Evolutionary conservation across 2,329 filamentous ascomycete genomes (phyloP).

Genomic region (Thelonectria blattea): DNA sequence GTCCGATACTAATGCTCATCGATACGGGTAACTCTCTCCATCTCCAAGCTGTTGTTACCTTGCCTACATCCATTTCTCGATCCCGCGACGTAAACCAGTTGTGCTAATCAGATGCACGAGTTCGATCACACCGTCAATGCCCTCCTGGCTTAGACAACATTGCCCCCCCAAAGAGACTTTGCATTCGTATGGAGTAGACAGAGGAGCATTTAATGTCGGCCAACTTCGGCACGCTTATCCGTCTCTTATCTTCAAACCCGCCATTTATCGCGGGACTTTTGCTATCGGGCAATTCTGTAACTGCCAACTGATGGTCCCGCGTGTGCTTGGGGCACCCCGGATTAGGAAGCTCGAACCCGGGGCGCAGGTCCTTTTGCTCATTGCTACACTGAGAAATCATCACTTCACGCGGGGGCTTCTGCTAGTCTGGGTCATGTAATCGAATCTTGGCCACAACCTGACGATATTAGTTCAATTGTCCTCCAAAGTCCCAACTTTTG

Average conservation of each 20-base stretch:
- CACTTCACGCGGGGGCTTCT: neutral
- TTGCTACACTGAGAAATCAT: neutral
- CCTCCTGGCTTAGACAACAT: too few relatives aligned
- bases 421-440: too few relatives aligned
- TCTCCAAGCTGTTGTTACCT: too few relatives aligned
- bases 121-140: too few relatives aligned
- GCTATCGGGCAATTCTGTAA: neutral
- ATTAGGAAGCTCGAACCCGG: neutral
- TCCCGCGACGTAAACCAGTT: too few relatives aligned
- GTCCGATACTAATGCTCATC: neutral
- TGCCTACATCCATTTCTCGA: too few relatives aligned
- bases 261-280: neutral
- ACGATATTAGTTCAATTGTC: neutral
- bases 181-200: too few relatives aligned
- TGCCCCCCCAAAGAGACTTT: too few relatives aligned
- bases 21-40: too few relatives aligned
- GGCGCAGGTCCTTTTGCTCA: neutral
- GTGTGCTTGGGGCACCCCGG: neutral
- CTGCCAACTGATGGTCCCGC: neutral
- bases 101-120: too few relatives aligned
- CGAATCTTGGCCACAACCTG: neutral
- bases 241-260: neutral
- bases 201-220: too few relatives aligned
- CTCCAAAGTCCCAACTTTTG: neutral
- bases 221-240: neutral